A percentile compares a stretch with the other conserved stretches of the same genome.
These are phyloP conservation scores for Phytophthora rubi DNA, from an alignment of 352 stramenopile species.

Conservation along the genomic window DNA sequence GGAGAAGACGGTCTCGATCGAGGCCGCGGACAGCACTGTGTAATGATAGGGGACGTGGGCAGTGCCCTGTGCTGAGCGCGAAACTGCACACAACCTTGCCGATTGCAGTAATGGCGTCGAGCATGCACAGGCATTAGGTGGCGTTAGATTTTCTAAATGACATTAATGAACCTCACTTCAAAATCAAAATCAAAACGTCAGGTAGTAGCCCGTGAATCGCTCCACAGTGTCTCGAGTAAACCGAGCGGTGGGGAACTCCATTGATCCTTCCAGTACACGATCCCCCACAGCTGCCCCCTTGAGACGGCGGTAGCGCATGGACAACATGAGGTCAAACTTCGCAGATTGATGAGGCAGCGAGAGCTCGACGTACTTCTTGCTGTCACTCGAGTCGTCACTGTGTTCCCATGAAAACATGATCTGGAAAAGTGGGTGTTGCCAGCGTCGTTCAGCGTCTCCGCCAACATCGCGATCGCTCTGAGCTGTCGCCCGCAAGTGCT, in stretches of 20 bases:
- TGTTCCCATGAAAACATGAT: slow-evolving; percentile 69
- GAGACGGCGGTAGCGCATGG: slow-evolving; percentile 44
- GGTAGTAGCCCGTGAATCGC: slow-evolving; percentile 51
- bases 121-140: too few species aligned
- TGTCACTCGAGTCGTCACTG: slow-evolving; percentile 1
- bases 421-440: slow-evolving; percentile 47
- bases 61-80: too few species aligned
- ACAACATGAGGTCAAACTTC: slow-evolving; percentile 77
- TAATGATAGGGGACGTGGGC: too few species aligned
- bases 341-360: slow-evolving; percentile 36
- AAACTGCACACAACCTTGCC: too few species aligned
- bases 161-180: too few species aligned
- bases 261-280: slow-evolving; percentile 48
- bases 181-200: too few species aligned
- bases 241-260: slow-evolving; percentile 47
- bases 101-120: too few species aligned
- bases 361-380: slow-evolving; percentile 31
- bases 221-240: slow-evolving; percentile 47
- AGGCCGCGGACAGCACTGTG: too few species aligned
- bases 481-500: slow-evolving; percentile 41
- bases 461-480: background rate
- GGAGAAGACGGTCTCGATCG: too few species aligned
- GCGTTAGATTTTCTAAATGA: too few species aligned
- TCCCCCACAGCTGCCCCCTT: slow-evolving; percentile 3
- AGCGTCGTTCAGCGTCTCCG: slow-evolving; percentile 17